These are phyloP conservation scores for Pyricularia grisea DNA, from an alignment of 2,329 filamentous ascomycete species.

Conservation along the genomic window DNA sequence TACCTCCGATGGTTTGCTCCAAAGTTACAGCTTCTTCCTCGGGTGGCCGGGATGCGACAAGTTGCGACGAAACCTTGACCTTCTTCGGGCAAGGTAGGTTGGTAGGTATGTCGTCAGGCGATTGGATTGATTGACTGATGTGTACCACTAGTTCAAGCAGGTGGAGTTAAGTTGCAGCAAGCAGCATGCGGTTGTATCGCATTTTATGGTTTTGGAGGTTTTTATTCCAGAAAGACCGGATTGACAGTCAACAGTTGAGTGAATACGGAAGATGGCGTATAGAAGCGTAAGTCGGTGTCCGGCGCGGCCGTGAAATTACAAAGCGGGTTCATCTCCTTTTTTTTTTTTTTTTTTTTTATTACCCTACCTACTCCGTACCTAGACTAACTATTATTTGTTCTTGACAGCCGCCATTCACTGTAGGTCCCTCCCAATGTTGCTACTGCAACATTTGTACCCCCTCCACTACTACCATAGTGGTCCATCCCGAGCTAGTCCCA, in stretches of 20 bases:
- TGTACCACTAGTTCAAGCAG: background rate
- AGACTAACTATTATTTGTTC: too few species aligned
- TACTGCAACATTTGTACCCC: background rate
- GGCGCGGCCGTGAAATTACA: background rate
- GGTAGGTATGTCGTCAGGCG: background rate
- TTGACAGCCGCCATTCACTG: background rate
- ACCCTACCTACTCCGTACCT: too few species aligned
- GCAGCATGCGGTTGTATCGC: background rate
- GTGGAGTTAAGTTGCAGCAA: background rate
- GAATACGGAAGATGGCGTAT: background rate
- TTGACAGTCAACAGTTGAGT: background rate
- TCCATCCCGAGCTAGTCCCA: background rate
- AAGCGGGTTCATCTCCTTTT: background rate
- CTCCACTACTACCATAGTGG: background rate
- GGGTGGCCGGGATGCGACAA: background rate
- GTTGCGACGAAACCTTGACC: slow-evolving; percentile 1
- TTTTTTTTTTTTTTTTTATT: background rate
- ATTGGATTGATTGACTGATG: background rate
- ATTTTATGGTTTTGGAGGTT: background rate
- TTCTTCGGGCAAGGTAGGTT: background rate
- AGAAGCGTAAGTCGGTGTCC: background rate
- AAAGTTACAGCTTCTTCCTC: background rate
- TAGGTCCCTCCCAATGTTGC: background rate
- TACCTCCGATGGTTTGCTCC: background rate
- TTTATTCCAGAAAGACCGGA: background rate